A percentile compares a stretch with the other conserved stretches of the same genome.
Evolutionary conservation across 495 filamentous ascomycete genomes (phyloP).

Genomic region (Neurospora sp.): DNA sequence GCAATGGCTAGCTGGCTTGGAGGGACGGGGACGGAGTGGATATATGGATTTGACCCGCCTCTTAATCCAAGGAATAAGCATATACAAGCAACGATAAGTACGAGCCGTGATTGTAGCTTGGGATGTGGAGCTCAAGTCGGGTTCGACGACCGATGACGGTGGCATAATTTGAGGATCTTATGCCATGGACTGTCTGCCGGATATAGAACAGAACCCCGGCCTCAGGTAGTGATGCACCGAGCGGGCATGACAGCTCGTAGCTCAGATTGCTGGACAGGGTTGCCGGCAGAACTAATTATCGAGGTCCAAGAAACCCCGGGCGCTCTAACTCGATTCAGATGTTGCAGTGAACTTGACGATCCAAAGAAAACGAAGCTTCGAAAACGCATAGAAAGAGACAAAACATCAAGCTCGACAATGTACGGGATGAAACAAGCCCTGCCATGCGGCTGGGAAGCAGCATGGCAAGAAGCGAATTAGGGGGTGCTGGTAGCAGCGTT

Average conservation of each 20-base stretch:
- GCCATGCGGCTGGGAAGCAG: conserved; percentile 37
- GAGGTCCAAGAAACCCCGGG: conserved; percentile 21
- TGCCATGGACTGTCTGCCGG: conserved; percentile 42
- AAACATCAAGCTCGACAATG: conserved; percentile 31
- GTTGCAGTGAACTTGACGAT: conserved; percentile 16
- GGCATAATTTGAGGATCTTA: conserved; percentile 50
- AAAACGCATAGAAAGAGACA: conserved; percentile 37
- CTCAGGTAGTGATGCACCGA: conserved; percentile 39
- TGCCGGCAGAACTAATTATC: conserved; percentile 19
- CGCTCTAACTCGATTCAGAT: conserved; percentile 32
- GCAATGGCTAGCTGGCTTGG: conserved; percentile 7
- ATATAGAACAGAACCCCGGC: conserved; percentile 40
- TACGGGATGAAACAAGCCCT: conserved; percentile 38
- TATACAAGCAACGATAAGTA: conserved; percentile 37
- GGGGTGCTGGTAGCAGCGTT: conserved; percentile 6
- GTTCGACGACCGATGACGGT: conserved; percentile 38
- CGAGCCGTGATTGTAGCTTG: conserved; percentile 42
- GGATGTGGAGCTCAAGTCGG: conserved; percentile 32
- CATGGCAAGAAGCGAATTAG: conserved; percentile 37
- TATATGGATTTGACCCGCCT: conserved; percentile 28
- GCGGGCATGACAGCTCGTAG: conserved; percentile 33
- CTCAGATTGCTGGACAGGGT: conserved; percentile 27
- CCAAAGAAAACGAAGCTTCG: conserved; percentile 27
- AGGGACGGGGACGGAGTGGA: conserved; percentile 23
- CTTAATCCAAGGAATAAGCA: conserved; percentile 35